phyloP scores from a whole-genome alignment of 179 eudicot species.

The Patellifolia procumbens region DNA sequence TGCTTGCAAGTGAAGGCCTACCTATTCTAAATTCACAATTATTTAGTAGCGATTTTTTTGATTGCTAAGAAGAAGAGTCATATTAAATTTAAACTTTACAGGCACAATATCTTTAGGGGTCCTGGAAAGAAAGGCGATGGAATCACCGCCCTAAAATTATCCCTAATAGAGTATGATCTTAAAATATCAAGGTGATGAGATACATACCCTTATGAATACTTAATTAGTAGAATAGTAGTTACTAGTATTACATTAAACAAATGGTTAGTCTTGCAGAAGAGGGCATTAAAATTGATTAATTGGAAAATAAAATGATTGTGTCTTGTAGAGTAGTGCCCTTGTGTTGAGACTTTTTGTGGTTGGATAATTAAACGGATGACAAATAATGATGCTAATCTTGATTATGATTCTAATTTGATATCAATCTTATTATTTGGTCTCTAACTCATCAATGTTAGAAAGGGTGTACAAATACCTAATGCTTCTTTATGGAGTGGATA shows the following conservation, averaged over 20 bases:
- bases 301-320: conserved; percentile 4
- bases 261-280: neutral
- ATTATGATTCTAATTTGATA: neutral
- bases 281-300: conserved; percentile 1
- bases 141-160: too few species aligned
- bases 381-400: conserved; percentile 4
- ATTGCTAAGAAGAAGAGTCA: too few species aligned
- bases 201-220: too few species aligned
- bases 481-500: too few species aligned
- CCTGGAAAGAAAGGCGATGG: too few species aligned
- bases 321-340: neutral
- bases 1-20: neutral
- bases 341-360: neutral
- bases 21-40: neutral
- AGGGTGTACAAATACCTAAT: too few species aligned
- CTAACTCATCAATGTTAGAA: neutral
- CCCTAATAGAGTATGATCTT: too few species aligned
- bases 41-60: too few species aligned
- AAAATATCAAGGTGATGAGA: too few species aligned
- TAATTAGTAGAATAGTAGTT: too few species aligned
- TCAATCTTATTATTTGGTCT: neutral
- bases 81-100: too few species aligned
- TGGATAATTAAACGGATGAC: neutral
- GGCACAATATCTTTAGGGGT: too few species aligned
- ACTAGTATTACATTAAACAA: neutral